phyloP scores from a whole-genome alignment of 2,329 filamentous ascomycete genomes.

The Arachnomyces sp. region DNA sequence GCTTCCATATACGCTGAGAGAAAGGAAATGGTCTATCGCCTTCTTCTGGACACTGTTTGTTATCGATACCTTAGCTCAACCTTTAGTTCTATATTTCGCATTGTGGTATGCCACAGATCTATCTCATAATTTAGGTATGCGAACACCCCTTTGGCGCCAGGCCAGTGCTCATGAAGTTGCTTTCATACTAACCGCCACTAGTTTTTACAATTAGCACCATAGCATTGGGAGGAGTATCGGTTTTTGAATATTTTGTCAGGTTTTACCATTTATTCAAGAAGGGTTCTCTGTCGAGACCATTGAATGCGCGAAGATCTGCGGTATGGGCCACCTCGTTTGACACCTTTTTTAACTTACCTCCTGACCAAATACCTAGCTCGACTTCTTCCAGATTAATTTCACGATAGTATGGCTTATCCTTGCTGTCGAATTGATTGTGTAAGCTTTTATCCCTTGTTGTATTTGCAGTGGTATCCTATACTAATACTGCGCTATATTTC shows the following conservation, averaged over 20 bases:
- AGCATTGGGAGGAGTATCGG: conserved; percentile 32
- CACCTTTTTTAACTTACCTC: not conserved
- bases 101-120: conserved; percentile 51
- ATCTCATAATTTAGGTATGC: conserved; percentile 33
- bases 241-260: conserved; percentile 37
- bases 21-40: conserved; percentile 47
- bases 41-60: conserved; percentile 54
- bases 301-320: conserved; percentile 37
- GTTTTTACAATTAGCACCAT: conserved; percentile 37
- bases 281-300: conserved; percentile 28
- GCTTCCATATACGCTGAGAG: conserved; percentile 48
- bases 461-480: conserved; percentile 2
- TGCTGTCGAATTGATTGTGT: conserved; percentile 36
- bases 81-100: conserved; percentile 52
- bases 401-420: conserved; percentile 38
- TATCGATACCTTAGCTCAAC: conserved; percentile 51
- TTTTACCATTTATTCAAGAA: conserved; percentile 32
- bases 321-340: conserved; percentile 16
- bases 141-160: conserved; percentile 4
- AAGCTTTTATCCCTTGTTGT: conserved; percentile 13
- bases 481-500: conserved; percentile 10
- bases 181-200: conserved; percentile 9
- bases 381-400: conserved; percentile 41
- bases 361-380: conserved; percentile 23
- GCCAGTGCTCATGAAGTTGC: not conserved